phyloP scores from a whole-genome alignment of 352 stramenopile species.

The Pythium pectinolyticum region DNA sequence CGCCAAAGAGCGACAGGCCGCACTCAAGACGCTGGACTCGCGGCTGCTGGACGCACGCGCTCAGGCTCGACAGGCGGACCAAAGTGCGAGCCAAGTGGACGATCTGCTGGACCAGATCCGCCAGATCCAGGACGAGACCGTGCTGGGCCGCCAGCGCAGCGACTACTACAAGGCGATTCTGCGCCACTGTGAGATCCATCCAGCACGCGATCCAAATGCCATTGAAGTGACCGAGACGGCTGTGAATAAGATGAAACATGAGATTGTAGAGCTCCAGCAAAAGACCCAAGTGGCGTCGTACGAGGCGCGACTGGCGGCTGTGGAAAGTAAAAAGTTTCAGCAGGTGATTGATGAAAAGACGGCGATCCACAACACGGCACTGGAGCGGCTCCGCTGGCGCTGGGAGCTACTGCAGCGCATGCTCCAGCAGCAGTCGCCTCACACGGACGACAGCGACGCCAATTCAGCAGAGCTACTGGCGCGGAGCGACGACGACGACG shows the following conservation, averaged over 20 bases:
- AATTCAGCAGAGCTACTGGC: background rate
- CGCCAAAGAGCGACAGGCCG: conserved; percentile 52
- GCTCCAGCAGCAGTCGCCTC: conserved; percentile 22
- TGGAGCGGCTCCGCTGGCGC: conserved; percentile 66
- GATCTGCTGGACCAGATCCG: conserved; percentile 69
- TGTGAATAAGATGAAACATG: conserved; percentile 61
- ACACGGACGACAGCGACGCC: too few relatives aligned
- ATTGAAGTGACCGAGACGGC: conserved; percentile 68
- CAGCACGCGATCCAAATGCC: conserved; percentile 71
- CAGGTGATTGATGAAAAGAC: conserved; percentile 68
- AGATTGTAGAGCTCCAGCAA: conserved; percentile 70
- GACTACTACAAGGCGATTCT: conserved; percentile 84
- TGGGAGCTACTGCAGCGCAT: conserved; percentile 64
- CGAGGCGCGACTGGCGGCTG: conserved; percentile 55
- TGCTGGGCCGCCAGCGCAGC: conserved; percentile 58
- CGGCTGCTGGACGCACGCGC: conserved; percentile 56
- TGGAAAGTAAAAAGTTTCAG: conserved; percentile 67
- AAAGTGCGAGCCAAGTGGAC: conserved; percentile 58
- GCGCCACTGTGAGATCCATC: conserved; percentile 76
- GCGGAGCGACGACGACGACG: background rate
- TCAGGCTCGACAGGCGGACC: conserved; percentile 38
- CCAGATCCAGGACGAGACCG: conserved; percentile 55
- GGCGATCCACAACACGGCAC: conserved; percentile 60
- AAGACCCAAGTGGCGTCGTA: conserved; percentile 70
- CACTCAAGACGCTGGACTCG: conserved; percentile 54